These are phyloP conservation scores for Triangularia setosa DNA, from an alignment of 2,329 filamentous ascomycete genomes.

Conservation along the genomic window DNA sequence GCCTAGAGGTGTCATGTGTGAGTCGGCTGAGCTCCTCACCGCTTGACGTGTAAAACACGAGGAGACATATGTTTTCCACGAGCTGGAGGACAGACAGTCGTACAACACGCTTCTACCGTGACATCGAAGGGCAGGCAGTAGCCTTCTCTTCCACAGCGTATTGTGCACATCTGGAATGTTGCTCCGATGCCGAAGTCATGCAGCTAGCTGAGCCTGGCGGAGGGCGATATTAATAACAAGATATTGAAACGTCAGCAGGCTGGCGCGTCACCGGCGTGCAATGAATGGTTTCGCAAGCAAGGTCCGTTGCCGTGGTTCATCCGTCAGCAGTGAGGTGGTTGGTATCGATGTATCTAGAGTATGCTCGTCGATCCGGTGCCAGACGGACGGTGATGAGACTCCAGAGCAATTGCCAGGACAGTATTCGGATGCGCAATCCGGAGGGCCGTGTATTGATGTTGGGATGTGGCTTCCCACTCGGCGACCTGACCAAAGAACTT, in stretches of 20 bases:
- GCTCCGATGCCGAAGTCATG: neutral
- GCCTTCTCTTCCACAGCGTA: neutral
- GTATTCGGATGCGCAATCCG: conserved; percentile 5
- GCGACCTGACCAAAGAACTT: conserved; percentile 2
- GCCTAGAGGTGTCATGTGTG: conserved; percentile 3
- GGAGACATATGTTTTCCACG: neutral
- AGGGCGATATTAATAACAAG: neutral
- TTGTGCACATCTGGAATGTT: neutral
- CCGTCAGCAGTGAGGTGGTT: neutral
- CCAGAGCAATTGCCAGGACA: neutral
- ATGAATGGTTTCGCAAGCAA: neutral
- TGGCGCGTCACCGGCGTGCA: neutral
- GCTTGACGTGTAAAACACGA: conserved; percentile 13
- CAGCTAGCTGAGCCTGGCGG: neutral
- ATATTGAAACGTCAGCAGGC: neutral
- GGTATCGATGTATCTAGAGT: too few species aligned
- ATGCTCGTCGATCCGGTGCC: neutral
- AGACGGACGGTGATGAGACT: neutral
- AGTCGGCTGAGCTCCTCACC: conserved; percentile 10
- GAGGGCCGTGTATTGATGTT: neutral
- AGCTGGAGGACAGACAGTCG: neutral
- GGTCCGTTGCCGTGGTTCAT: neutral
- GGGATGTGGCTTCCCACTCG: neutral
- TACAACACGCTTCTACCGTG: neutral
- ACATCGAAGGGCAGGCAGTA: neutral